Conservation (phyloP, 164 flowering plant genomes). For the Stephania cephalantha region DNA sequence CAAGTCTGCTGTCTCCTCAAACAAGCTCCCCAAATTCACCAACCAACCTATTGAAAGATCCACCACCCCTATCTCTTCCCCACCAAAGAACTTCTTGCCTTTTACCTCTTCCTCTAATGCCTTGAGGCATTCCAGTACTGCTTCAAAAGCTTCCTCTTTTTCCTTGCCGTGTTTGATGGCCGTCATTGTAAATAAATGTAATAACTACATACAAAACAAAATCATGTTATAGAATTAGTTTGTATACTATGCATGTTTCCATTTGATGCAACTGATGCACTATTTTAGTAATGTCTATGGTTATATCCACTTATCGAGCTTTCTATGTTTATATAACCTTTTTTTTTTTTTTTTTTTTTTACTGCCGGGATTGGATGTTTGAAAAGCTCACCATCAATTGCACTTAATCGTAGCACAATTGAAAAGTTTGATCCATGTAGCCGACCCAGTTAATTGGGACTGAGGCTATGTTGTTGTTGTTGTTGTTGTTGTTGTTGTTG, state of each 20-base stretch:
- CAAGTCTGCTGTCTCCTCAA: neutral
- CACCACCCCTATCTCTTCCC: neutral
- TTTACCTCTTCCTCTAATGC: constrained; percentile 4
- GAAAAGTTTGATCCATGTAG: no score
- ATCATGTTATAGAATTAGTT: neutral
- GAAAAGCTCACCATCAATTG: no score
- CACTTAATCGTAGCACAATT: no score
- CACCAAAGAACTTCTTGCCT: constrained; percentile 4
- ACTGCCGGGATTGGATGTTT: no score
- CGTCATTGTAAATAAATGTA: neutral
- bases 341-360: neutral
- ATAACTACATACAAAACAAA: neutral
- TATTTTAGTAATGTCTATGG: no score
- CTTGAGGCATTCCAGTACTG: neutral
- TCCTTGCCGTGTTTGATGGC: constrained; percentile 1
- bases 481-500: no score
- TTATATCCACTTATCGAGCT: no score
- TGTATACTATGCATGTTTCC: neutral
- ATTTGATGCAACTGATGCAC: neutral
- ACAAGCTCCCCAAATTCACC: neutral
- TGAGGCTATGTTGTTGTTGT: no score
- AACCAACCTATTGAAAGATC: neutral
- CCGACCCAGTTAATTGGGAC: no score
- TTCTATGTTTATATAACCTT: neutral
- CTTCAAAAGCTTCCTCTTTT: neutral